A percentile compares a stretch with the other conserved stretches of the same genome.
Evolutionary conservation across 2,329 filamentous ascomycete species (phyloP).

Genomic region (Trichoderma arundinaceum): DNA sequence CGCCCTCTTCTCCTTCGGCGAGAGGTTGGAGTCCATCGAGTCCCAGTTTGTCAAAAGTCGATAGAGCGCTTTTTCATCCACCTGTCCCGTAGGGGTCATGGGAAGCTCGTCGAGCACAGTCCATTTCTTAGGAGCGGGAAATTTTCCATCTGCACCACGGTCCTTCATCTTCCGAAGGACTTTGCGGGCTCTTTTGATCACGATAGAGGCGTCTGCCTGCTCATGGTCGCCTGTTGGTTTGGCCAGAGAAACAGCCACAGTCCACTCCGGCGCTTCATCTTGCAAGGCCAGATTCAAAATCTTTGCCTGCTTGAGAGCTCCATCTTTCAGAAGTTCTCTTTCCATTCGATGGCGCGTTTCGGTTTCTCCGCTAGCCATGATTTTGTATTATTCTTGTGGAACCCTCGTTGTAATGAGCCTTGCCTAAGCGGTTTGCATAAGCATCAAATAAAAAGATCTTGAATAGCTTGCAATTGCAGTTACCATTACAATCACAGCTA

Average conservation of each 20-base stretch:
- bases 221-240: neutral
- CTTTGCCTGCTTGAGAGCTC: neutral
- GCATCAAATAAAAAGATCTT: neutral
- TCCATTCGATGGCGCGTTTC: neutral
- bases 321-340: neutral
- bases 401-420: neutral
- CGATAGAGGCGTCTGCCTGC: neutral
- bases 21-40: neutral
- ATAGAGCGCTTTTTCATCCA: slow-evolving; percentile 7
- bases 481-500: neutral
- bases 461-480: neutral
- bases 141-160: neutral
- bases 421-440: neutral
- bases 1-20: slow-evolving; percentile 14
- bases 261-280: slow-evolving; percentile 10
- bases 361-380: neutral
- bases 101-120: slow-evolving; percentile 6
- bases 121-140: neutral
- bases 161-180: slow-evolving; percentile 1
- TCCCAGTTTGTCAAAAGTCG: slow-evolving; percentile 6
- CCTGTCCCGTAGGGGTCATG: neutral
- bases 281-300: neutral
- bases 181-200: slow-evolving; percentile 19
- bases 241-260: neutral
- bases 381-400: neutral